phyloP scores from a whole-genome alignment of 2,329 filamentous ascomycete genomes.

The Aspergillus texensis region DNA sequence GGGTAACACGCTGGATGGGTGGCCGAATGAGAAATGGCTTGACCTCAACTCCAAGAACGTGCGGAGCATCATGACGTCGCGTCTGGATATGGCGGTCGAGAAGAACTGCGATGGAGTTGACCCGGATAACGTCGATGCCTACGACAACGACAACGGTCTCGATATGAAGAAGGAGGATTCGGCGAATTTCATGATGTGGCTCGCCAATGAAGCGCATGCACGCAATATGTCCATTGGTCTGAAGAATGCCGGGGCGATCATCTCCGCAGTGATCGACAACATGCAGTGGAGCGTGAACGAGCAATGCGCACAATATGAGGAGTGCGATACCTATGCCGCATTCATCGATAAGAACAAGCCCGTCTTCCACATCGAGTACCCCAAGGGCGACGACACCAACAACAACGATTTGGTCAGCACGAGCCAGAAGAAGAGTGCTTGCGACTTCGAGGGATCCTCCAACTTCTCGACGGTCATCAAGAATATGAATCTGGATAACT shows the following conservation, averaged over 20 bases:
- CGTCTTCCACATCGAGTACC: conserved; percentile 75
- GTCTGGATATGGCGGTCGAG: conserved; percentile 60
- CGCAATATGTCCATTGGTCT: conserved; percentile 65
- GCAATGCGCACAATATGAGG: conserved; percentile 63
- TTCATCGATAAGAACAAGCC: conserved; percentile 66
- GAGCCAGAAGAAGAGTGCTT: conserved; percentile 45
- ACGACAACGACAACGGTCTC: conserved; percentile 66
- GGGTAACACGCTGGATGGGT: conserved; percentile 63
- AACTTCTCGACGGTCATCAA: conserved; percentile 68
- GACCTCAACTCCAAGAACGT: conserved; percentile 61
- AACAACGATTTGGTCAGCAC: conserved; percentile 37
- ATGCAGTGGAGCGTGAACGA: conserved; percentile 72
- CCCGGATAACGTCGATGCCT: conserved; percentile 72
- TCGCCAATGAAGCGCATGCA: conserved; percentile 57
- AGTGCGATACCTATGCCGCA: conserved; percentile 60
- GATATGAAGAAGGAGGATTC: conserved; percentile 60
- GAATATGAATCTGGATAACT: conserved; percentile 65
- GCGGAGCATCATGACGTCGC: conserved; percentile 64
- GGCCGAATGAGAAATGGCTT: conserved; percentile 70
- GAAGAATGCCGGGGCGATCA: conserved; percentile 68
- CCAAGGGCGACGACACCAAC: conserved; percentile 50
- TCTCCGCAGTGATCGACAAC: conserved; percentile 51
- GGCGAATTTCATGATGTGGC: conserved; percentile 62
- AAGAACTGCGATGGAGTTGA: conserved; percentile 72
- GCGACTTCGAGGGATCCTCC: conserved; percentile 49